Percentiles rank a stretch among this genome's conserved stretches.
These are phyloP conservation scores for Aspergillus ochraceus DNA, from an alignment of 2,329 filamentous ascomycete species.

Conservation along the genomic window DNA sequence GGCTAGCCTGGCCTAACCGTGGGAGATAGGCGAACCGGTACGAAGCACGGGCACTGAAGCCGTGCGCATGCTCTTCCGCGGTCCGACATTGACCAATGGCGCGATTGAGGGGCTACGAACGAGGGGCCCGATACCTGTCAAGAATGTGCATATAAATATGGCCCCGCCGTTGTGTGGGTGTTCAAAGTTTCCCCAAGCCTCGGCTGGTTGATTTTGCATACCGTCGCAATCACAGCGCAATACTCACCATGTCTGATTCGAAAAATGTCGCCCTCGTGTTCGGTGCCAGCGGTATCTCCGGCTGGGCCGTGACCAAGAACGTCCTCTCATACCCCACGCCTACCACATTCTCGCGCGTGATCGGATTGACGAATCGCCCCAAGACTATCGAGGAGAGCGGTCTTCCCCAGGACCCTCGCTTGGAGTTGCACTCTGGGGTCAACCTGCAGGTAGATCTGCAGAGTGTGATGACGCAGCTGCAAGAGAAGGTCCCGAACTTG, in stretches of 20 bases:
- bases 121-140: neutral
- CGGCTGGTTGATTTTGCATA: neutral
- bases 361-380: neutral
- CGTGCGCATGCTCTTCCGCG: neutral
- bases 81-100: neutral
- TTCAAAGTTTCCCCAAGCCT: neutral
- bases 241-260: neutral
- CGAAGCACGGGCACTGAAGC: neutral
- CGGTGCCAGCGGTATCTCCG: slow-evolving; percentile 32
- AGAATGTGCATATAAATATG: neutral
- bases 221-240: neutral
- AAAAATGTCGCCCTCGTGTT: slow-evolving; percentile 28
- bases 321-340: slow-evolving; percentile 27
- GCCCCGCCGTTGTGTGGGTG: neutral
- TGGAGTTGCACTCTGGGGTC: slow-evolving; percentile 17
- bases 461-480: slow-evolving; percentile 33
- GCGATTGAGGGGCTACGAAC: neutral
- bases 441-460: slow-evolving; percentile 28
- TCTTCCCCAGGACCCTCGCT: slow-evolving; percentile 19
- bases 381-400: slow-evolving; percentile 9
- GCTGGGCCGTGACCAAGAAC: slow-evolving; percentile 30
- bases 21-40: neutral
- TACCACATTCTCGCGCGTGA: slow-evolving; percentile 21
- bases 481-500: slow-evolving; percentile 35
- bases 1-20: neutral